Base-by-base conservation (phyloP, 192 early-diverging fungal species). In the Coemansia sp. region DNA sequence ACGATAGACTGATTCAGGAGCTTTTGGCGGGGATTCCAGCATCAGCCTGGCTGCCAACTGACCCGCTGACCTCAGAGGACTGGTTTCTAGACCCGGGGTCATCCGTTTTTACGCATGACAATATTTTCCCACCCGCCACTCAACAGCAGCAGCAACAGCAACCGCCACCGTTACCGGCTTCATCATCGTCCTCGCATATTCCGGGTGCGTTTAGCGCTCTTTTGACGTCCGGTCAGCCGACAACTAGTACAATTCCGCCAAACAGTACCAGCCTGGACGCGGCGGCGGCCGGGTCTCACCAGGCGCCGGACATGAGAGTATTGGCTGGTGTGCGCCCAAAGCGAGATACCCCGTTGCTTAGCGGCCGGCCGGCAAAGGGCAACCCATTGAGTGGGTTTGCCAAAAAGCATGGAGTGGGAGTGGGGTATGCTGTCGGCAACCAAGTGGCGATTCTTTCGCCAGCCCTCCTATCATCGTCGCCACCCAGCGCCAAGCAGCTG, bases 401-500 rank as follows among this genome's bases (percentile, higher is more conserved):
- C 10, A 81, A 75, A 44, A 75, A 75, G 67, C 78, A 81, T 18
- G 73, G 73, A 3, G 63, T 81, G 40, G 78, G 73, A 3, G 63
- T 81, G 40, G 78, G 73, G 2, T 75, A 70, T 55, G 67, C 73
- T 9, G 78, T 75, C 7, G 78, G 78, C 35, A 70, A 71, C 47
- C 74, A 75, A 32, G 69, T 73, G 67, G 78, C 69, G 27, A 65
- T 73, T 24, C 32, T 81, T 0, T 75, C 78, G 8, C 70, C 78
- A 6, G 78, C 68, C 11, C 64, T 81, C n/a, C 64, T 81, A 6
- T 81, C 78, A 1, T 81, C 78, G 32, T 81, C 78, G n/a, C 78
- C 78, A 37, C 78, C 78, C 13, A 75, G 73, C 8, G 58, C 70
- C 3, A 72, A 69, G 74, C 78, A 81, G 44, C 67, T 81, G 69